phyloP scores from a whole-genome alignment of 805 yeast species.

The Cyberlindnera galapagoensis region DNA sequence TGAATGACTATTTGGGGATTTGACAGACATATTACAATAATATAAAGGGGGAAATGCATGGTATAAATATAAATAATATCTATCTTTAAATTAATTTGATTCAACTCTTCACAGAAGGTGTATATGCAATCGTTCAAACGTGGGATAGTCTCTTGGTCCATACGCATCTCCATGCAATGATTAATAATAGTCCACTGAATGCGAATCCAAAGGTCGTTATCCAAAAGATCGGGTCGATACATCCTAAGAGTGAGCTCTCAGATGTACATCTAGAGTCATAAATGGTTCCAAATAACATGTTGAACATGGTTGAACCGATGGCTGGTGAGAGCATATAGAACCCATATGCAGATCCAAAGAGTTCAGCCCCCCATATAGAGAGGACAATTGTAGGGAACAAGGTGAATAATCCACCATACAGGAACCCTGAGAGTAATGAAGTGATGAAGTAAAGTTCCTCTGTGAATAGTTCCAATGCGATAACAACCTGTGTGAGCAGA shows the following conservation, averaged over 20 bases:
- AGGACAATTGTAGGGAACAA: conserved; percentile 81
- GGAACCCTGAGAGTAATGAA: conserved; percentile 54
- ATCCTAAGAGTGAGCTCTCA: not conserved
- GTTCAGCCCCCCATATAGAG: conserved; percentile 79
- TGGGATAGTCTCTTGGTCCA: conserved; percentile 11
- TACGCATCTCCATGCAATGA: conserved; percentile 19
- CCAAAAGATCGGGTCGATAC: conserved; percentile 18
- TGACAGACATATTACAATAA: no score
- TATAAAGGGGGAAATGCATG: no score
- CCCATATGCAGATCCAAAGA: conserved; percentile 93
- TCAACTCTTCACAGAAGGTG: no score
- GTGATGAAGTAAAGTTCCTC: conserved; percentile 21
- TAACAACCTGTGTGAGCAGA: conserved; percentile 29
- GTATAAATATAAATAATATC: no score
- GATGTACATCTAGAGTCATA: conserved; percentile 38
- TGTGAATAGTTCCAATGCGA: conserved; percentile 19
- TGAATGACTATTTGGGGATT: conserved; percentile 20
- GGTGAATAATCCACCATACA: conserved; percentile 83
- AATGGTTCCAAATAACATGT: conserved; percentile 59
- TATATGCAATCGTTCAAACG: no score
- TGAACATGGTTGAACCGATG: conserved; percentile 62
- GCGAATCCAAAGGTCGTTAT: conserved; percentile 11
- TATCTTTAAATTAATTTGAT: no score
- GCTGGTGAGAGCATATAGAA: conserved; percentile 86
- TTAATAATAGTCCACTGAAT: conserved; percentile 7